phyloP scores from a whole-genome alignment of 306 rosid species.

The Begonia peltatifolia region DNA sequence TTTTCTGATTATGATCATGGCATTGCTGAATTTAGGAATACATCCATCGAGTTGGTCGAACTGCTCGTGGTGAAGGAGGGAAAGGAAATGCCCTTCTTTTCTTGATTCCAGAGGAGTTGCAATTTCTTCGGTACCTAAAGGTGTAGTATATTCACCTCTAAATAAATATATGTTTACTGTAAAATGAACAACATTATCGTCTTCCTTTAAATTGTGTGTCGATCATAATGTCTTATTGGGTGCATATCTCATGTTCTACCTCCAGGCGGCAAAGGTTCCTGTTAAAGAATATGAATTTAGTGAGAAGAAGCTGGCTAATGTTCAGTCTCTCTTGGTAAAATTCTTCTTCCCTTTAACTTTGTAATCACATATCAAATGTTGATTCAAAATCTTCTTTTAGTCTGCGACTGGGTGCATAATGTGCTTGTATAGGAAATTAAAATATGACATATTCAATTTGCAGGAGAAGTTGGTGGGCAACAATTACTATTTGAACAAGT shows the following conservation, averaged over 20 bases:
- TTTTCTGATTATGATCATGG: conserved; percentile 1
- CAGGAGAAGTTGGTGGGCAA: conserved; percentile 73
- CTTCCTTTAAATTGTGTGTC: not conserved
- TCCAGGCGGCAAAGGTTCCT: conserved; percentile 84
- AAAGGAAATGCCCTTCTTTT: conserved; percentile 80
- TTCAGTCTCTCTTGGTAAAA: conserved; percentile 73
- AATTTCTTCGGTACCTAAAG: conserved; percentile 75
- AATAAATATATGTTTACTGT: not conserved
- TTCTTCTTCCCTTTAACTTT: conserved; percentile 4
- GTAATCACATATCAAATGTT: not conserved
- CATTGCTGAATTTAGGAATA: conserved; percentile 52
- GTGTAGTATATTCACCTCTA: conserved; percentile 12
- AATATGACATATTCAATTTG: conserved; percentile 8
- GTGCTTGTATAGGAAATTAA: too few species aligned
- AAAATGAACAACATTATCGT: too few species aligned
- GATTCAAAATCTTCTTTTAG: not conserved
- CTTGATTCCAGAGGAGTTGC: conserved; percentile 68
- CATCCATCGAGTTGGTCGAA: conserved; percentile 95
- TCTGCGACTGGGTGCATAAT: too few species aligned
- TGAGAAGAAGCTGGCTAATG: conserved; percentile 67
- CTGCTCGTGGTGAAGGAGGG: conserved; percentile 96
- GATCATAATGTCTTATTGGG: not conserved
- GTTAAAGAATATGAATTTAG: conserved; percentile 54
- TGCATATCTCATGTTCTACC: not conserved
- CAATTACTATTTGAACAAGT: conserved; percentile 52